A percentile compares a stretch with the other conserved stretches of the same genome.
Evolutionary conservation across 2,329 filamentous ascomycete genomes (phyloP).

Genomic region (Diplodia mutila): DNA sequence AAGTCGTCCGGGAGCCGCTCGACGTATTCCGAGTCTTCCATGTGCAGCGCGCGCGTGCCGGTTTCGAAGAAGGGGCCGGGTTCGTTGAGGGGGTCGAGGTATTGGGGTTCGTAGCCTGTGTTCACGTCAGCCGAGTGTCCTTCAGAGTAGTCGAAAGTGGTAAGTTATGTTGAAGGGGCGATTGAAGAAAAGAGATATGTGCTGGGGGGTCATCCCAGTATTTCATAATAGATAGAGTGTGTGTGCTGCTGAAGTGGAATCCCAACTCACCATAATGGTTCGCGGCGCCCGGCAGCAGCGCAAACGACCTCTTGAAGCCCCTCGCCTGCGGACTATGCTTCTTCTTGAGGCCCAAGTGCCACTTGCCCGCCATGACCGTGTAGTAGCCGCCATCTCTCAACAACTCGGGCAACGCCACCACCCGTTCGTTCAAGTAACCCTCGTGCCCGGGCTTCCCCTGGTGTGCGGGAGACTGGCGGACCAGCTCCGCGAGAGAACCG

Average conservation of each 20-base stretch:
- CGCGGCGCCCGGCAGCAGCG: conserved; percentile 63
- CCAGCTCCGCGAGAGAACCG: conserved; percentile 48
- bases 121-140: no score
- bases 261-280: conserved; percentile 56
- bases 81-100: conserved; percentile 34
- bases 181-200: no score
- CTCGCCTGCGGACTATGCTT: conserved; percentile 60
- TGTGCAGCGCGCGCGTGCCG: conserved; percentile 42
- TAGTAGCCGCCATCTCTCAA: conserved; percentile 62
- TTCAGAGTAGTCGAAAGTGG: no score
- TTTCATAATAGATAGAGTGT: no score
- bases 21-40: conserved; percentile 40
- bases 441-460: conserved; percentile 66
- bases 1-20: conserved; percentile 33
- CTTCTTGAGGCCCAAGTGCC: conserved; percentile 64
- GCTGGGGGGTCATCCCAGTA: no score
- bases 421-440: conserved; percentile 64
- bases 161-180: no score
- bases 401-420: conserved; percentile 62
- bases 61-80: conserved; percentile 47
- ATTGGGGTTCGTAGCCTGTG: conserved; percentile 52
- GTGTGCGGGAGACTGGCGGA: conserved; percentile 56
- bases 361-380: conserved; percentile 60
- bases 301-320: conserved; percentile 63
- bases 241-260: no score